Conservation (phyloP, 2,329 filamentous ascomycete species). For the Lachnellula hyalina region DNA sequence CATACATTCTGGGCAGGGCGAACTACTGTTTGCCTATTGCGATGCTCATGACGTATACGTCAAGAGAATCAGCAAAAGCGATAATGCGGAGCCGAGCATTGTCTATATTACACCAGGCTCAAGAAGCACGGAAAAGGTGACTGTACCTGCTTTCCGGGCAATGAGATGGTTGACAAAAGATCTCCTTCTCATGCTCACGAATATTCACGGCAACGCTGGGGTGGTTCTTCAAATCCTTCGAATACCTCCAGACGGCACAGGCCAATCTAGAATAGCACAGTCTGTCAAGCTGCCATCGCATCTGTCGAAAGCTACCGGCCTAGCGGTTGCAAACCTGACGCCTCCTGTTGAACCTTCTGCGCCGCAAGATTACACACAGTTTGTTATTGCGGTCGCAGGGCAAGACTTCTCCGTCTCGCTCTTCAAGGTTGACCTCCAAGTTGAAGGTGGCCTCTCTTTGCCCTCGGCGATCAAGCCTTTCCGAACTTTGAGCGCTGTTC, state of each 20-base stretch:
- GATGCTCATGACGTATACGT: constrained; percentile 70
- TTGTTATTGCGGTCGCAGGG: constrained; percentile 73
- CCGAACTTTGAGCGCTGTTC: constrained; percentile 48
- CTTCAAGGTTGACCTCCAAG: constrained; percentile 68
- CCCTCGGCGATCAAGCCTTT: constrained; percentile 49
- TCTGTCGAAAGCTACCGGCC: constrained; percentile 68
- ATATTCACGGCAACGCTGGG: constrained; percentile 54
- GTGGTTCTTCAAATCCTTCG: constrained; percentile 53
- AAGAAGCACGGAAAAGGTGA: constrained; percentile 35
- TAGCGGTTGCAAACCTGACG: constrained; percentile 70
- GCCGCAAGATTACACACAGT: constrained; percentile 62
- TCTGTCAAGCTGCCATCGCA: constrained; percentile 56
- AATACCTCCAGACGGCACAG: constrained; percentile 22
- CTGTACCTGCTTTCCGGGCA: constrained; percentile 49
- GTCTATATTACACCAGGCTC: constrained; percentile 53
- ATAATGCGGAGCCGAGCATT: constrained; percentile 41
- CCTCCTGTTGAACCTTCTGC: constrained; percentile 44
- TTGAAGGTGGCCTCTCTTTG: constrained; percentile 42
- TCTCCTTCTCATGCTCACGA: constrained; percentile 53
- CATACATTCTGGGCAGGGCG: constrained; percentile 52
- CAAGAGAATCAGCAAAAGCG: constrained; percentile 32
- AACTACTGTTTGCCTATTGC: constrained; percentile 73
- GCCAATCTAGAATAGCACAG: constrained; percentile 45
- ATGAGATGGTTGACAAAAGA: constrained; percentile 54
- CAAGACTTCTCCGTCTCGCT: constrained; percentile 75